Conservation (phyloP, 352 stramenopile genomes). For the Phytopythium mirpurense region DNA sequence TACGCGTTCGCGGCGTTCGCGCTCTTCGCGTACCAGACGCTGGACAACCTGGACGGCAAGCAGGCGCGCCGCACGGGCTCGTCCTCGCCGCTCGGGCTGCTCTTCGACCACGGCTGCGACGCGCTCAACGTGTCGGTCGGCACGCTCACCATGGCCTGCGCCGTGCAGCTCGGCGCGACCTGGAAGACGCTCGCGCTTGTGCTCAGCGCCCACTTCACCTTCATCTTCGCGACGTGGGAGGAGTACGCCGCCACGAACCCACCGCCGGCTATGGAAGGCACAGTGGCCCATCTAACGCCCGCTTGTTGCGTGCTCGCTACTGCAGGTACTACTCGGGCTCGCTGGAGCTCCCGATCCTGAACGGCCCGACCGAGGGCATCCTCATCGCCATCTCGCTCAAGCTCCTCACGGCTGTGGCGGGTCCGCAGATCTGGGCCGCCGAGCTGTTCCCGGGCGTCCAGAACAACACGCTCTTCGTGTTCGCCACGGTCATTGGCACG, state of each 20-base stretch:
- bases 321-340: conserved; percentile 91
- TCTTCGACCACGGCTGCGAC: conserved; percentile 97
- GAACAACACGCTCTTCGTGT: conserved; percentile 82
- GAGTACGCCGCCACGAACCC: conserved; percentile 56
- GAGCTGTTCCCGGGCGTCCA: conserved; percentile 60
- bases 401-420: conserved; percentile 59
- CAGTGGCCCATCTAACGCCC: background rate
- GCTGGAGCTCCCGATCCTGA: conserved; percentile 94
- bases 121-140: conserved; percentile 79
- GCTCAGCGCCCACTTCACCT: conserved; percentile 72
- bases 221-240: conserved; percentile 88
- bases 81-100: conserved; percentile 94
- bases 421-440: conserved; percentile 62
- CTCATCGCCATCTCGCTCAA: conserved; percentile 79
- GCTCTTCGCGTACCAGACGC: conserved; percentile 94
- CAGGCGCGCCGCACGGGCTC: conserved; percentile 93
- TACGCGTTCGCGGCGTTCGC: conserved; percentile 72
- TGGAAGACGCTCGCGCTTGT: conserved; percentile 78
- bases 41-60: conserved; percentile 99
- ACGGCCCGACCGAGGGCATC: conserved; percentile 96
- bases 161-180: conserved; percentile 68
- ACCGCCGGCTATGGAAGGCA: too few species aligned
- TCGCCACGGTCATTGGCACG: conserved; percentile 52
- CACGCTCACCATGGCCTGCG: conserved; percentile 75
- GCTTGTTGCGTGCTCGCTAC: background rate